Conservation (phyloP, 2,329 filamentous ascomycete genomes). For the Trichoderma simmonsii region DNA sequence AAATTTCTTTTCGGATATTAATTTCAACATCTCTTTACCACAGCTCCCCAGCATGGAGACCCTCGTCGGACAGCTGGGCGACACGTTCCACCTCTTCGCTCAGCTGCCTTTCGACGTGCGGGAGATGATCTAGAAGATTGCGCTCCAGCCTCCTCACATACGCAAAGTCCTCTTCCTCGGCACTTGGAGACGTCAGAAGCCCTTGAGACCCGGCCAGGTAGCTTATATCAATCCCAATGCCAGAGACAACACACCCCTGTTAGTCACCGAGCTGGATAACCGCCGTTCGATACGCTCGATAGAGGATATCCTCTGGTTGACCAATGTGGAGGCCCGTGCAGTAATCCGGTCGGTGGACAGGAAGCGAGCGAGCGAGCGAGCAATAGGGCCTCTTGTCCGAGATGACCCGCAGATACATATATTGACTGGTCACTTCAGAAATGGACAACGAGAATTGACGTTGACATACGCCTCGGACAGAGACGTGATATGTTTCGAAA, state of each 20-base stretch:
- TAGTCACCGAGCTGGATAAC: not conserved
- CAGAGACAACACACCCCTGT: not conserved
- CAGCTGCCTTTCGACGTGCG: not conserved
- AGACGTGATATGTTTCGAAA: not conserved
- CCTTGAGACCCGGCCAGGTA: not conserved
- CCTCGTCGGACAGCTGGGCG: not conserved
- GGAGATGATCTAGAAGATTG: not conserved
- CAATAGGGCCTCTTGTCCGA: no score
- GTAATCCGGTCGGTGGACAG: not conserved
- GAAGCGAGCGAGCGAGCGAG: not conserved
- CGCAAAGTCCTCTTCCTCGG: not conserved
- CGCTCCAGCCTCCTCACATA: not conserved
- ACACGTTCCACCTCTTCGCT: not conserved
- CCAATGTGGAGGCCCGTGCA: not conserved
- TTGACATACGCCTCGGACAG: not conserved
- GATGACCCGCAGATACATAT: no score
- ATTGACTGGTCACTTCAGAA: not conserved
- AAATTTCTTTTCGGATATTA: not conserved
- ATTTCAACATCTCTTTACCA: not conserved
- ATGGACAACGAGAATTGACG: not conserved
- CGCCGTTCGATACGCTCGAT: not conserved
- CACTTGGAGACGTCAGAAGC: not conserved
- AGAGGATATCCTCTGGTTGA: not conserved
- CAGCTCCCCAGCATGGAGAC: not conserved
- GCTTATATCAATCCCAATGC: not conserved